These are phyloP conservation scores for Phytophthora uliginosa DNA, from an alignment of 352 stramenopile species.

Conservation along the genomic window DNA sequence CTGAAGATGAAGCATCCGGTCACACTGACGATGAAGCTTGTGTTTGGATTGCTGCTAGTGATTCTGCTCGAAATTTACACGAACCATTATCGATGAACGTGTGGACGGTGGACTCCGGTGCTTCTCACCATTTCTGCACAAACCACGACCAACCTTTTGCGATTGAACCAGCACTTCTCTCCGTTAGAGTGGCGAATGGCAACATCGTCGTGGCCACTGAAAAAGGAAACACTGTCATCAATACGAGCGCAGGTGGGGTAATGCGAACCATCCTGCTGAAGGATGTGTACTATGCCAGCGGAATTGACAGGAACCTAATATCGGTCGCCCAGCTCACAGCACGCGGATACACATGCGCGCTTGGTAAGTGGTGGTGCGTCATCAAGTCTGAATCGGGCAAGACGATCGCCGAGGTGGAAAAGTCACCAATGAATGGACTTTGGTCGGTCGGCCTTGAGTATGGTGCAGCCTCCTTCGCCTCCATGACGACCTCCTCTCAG, in stretches of 20 bases:
- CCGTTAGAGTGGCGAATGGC: background rate
- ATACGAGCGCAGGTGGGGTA: background rate
- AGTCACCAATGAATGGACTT: background rate
- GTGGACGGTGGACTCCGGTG: background rate
- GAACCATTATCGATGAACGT: no score
- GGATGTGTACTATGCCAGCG: background rate
- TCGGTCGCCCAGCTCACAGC: background rate
- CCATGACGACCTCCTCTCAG: no score
- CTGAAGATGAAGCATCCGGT: constrained; percentile 2
- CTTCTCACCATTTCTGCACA: no score
- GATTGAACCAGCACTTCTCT: background rate
- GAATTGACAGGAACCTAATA: background rate
- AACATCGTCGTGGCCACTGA: background rate
- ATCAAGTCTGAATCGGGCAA: background rate
- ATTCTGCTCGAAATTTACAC: background rate
- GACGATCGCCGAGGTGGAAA: background rate
- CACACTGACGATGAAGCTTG: no score
- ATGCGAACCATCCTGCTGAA: background rate
- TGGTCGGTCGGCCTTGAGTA: background rate
- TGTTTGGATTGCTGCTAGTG: background rate
- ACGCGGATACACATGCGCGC: background rate
- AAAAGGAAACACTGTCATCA: background rate
- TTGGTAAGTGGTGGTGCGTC: background rate
- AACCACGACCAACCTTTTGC: background rate
- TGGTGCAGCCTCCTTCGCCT: background rate